Conservation (phyloP, 1,284 basidiomycete genomes). For the Polyporus tsugae region DNA sequence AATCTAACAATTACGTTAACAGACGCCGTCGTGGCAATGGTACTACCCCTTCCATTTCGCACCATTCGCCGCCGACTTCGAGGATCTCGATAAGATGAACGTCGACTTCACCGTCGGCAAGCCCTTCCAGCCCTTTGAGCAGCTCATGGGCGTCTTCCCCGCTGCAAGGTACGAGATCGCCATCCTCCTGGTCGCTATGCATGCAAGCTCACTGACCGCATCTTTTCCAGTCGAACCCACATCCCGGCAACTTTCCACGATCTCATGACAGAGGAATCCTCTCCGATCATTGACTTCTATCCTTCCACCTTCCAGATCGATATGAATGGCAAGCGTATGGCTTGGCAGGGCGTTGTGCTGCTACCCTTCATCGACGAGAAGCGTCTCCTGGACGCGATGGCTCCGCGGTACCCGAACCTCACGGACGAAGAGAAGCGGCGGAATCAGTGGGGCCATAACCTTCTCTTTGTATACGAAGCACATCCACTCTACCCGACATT, state of each 20-base stretch:
- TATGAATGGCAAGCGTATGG: conserved; percentile 99
- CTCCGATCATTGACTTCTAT: conserved; percentile 97
- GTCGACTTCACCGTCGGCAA: conserved; percentile 83
- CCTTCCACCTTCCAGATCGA: conserved; percentile 94
- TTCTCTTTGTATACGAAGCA: conserved; percentile 87
- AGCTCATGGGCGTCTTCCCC: conserved; percentile 98
- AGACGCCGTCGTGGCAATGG: conserved; percentile 99
- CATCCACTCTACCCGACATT: conserved; percentile 89
- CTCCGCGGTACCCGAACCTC: conserved; percentile 74
- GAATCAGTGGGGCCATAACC: conserved; percentile 88
- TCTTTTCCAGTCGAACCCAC: conserved; percentile 75
- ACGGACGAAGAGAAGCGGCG: conserved; percentile 85
- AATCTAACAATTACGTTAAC: conserved; percentile 24
- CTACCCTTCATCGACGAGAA: conserved; percentile 95
- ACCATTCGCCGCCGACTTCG: conserved; percentile 97
- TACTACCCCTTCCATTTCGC: conserved; percentile 99
- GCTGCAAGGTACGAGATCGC: conserved; percentile 75
- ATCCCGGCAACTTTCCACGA: conserved; percentile 89
- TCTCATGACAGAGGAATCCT: conserved; percentile 89
- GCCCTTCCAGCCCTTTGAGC: conserved; percentile 97
- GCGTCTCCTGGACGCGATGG: conserved; percentile 87
- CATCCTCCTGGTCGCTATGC: neutral
- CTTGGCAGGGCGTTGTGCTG: conserved; percentile 98
- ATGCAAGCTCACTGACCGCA: neutral
- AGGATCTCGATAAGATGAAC: conserved; percentile 80